A percentile compares a stretch with the other conserved stretches of the same genome.
Evolutionary conservation across 306 rosid species (phyloP).

Genomic region (Abrus pulchellus): DNA sequence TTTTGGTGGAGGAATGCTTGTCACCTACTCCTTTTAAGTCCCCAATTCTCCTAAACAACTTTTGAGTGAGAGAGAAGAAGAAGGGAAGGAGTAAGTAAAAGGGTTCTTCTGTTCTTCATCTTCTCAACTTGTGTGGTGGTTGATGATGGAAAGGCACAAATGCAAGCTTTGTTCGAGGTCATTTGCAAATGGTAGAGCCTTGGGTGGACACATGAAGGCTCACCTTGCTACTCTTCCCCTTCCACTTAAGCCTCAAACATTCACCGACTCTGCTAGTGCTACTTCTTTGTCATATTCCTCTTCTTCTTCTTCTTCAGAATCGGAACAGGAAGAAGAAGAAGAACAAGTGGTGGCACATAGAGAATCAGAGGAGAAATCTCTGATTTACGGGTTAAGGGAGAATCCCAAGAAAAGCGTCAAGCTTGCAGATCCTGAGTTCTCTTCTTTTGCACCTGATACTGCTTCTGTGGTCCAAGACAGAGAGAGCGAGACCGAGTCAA

Average conservation of each 20-base stretch:
- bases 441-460: constrained; percentile 55
- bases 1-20: constrained; percentile 96
- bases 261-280: constrained; percentile 27
- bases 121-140: no score
- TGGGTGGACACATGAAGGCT: constrained; percentile 97
- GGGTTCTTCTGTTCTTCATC: no score
- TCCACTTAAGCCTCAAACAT: constrained; percentile 60
- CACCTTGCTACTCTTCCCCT: constrained; percentile 75
- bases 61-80: constrained; percentile 25
- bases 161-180: constrained; percentile 86
- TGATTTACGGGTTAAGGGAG: constrained; percentile 65
- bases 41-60: constrained; percentile 56
- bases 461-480: constrained; percentile 71
- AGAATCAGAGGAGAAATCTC: constrained; percentile 34
- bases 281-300: constrained; percentile 38
- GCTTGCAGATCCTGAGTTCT: constrained; percentile 70
- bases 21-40: constrained; percentile 88
- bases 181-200: constrained; percentile 81
- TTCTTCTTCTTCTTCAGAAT: constrained; percentile 40
- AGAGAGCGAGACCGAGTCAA: constrained; percentile 92
- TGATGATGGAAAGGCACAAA: constrained; percentile 77
- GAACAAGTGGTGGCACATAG: background rate
- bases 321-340: constrained; percentile 38
- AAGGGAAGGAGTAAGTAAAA: background rate
- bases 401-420: constrained; percentile 74